Base-by-base conservation (phyloP, 129 eudicot genomes). In the Lonicera japonica region DNA sequence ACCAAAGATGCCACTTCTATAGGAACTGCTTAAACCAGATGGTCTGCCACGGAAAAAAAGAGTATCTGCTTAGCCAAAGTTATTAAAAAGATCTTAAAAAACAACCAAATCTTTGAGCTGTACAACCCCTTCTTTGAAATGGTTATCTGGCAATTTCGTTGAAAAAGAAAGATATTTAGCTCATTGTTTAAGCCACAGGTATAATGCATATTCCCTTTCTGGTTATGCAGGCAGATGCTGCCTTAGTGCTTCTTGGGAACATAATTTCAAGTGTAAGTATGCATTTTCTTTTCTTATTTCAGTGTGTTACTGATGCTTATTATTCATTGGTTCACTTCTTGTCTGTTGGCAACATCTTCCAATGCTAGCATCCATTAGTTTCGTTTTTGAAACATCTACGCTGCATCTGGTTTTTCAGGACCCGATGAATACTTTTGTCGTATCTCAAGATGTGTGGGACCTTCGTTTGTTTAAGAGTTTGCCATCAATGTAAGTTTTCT, bases 401-500 rank as follows among this genome's bases (percentile, higher is more conserved):
- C 21, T 77, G 48, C 40, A 25, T 63, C 21, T 24, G 45, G 34
- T 65, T 57, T 75, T 73, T 29, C 84, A 92, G 98, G 96, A 85
- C 66, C 62, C 70, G 29, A 39, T 59, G 71, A 79, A 82, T 85
- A 66, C 73, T 65, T 78, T 70, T 47, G 48, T 60, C 64, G 73
- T 85, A 69, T 61, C 98, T 41, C 75, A 62, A 56, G 98, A 92
- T 65, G 63, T 86, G 53, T 92, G 98, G 98, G 91, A 92, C 70
- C 91, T 92, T 50, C 91, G 80, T 47, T 58, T 89, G 50, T 85
- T 92, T 54, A 87, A 85, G 78, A 68, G 70, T 65, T 57, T 74
- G 38, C 92, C 98, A 70, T 92, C 96, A 9, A 52, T 74, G 98
- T 92, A 83, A 71, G 98, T 87, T 67, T 25, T 48, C 36, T 69